phyloP scores from a whole-genome alignment of 495 filamentous ascomycete genomes.

The Xeromyces bisporus region DNA sequence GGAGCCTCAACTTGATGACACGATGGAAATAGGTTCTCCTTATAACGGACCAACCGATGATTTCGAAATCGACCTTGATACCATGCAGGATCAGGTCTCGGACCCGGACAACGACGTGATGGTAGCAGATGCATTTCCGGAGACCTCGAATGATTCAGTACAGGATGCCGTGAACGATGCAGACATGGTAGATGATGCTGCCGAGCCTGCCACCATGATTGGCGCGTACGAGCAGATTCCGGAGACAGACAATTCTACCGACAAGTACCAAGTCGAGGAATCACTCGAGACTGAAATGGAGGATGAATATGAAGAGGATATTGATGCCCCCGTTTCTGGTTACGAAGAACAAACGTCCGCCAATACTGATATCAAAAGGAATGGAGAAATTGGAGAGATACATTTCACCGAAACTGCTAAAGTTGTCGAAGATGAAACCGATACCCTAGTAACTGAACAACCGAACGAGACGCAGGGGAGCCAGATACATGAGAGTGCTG shows the following conservation, averaged over 20 bases:
- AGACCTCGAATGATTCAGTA: slow-evolving; percentile 17
- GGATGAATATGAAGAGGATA: slow-evolving; percentile 22
- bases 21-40: slow-evolving; percentile 39
- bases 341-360: slow-evolving; percentile 10
- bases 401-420: slow-evolving; percentile 4
- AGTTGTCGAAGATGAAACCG: slow-evolving; percentile 4
- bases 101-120: slow-evolving; percentile 46
- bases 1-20: slow-evolving; percentile 28
- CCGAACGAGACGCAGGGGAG: slow-evolving; percentile 2
- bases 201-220: slow-evolving; percentile 23
- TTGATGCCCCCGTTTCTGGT: slow-evolving; percentile 15
- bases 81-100: slow-evolving; percentile 34
- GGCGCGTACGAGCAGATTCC: slow-evolving; percentile 17
- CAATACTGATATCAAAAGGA: slow-evolving; percentile 4
- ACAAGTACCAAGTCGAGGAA: slow-evolving; percentile 16
- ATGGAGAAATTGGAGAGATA: slow-evolving; percentile 5
- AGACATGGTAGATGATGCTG: slow-evolving; percentile 33
- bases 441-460: slow-evolving; percentile 1
- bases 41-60: slow-evolving; percentile 39
- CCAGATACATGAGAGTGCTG: neutral
- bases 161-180: slow-evolving; percentile 23
- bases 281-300: slow-evolving; percentile 31
- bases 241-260: slow-evolving; percentile 17
- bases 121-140: slow-evolving; percentile 30
- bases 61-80: slow-evolving; percentile 61